Base-by-base conservation (phyloP, 2,329 filamentous ascomycete genomes). In the Teratosphaeria pseudoeucalypti region DNA sequence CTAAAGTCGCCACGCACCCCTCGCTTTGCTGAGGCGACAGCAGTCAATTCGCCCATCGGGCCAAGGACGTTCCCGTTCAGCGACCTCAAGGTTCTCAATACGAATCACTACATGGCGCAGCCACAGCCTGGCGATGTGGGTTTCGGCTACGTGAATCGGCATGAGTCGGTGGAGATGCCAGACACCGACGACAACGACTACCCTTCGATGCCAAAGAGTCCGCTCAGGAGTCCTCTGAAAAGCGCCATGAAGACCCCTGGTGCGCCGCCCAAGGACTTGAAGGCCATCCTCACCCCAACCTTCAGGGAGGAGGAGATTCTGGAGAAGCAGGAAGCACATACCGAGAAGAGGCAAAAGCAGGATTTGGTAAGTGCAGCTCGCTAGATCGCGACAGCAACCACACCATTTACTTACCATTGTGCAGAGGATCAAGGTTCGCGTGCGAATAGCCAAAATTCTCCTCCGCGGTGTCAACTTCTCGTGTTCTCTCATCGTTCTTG, bases 381-480 rank as follows among this genome's bases (percentile, higher is more conserved):
- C 3, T 27, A 23, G n/a, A 32, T 14, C 53, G 32, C 9, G 27
- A n/a, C 16, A 19, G 29, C 53, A n/a, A 34, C 6, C 1, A 32
- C 26, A n/a, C 12, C 12, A 27, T 34, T 4, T 32, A 29, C 27
- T 37, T 4, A 55, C 34, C 27, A 9, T 19, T 19, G 7, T 6
- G 54, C 71, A 96, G 92, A 95, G 89, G 87, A 84, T 95, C 74
- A 97, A 96, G 78, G 87, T 87, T 39, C 85, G 90, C 66, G 92
- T 97, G 37, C 86, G 94, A 54, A 81, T 97, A 75, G 94, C 92
- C 67, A 99, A 99, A 79, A 87, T 97, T 68, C 84, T 95, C 63
- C 85, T 99, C n/a, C 88, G 94, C 65, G 88, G 90, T 59, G 89
- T 97, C 77, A 96, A 92, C 81, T 97, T 99, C 75, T 91, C 90